Percentiles rank a stretch among this genome's conserved stretches.
Conservation (phyloP, 352 stramenopile species). For the Halophytophthora polymorphica region DNA sequence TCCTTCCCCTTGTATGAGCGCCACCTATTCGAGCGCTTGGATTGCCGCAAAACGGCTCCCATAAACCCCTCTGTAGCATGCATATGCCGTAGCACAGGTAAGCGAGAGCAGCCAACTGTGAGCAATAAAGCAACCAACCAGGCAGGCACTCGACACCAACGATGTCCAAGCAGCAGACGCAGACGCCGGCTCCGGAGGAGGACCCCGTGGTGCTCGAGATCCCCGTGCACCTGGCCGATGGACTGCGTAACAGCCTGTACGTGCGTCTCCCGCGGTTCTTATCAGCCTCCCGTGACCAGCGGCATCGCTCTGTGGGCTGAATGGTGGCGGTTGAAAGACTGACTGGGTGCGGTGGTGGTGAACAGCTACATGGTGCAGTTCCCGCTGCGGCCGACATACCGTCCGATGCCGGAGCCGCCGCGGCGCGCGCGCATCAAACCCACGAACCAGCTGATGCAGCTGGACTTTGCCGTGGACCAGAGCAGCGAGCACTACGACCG, state of each 20-base stretch:
- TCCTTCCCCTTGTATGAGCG: too few relatives aligned
- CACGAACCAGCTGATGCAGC: slow-evolving; percentile 67
- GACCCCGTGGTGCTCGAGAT: slow-evolving; percentile 84
- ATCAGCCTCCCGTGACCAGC: too few relatives aligned
- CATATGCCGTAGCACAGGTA: too few relatives aligned
- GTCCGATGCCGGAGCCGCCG: slow-evolving; percentile 61
- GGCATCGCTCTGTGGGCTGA: too few relatives aligned
- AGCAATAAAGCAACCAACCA: too few relatives aligned
- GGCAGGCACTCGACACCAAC: too few relatives aligned
- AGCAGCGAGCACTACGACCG: slow-evolving; percentile 71
- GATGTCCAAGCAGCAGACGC: slow-evolving; percentile 12
- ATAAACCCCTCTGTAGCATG: too few relatives aligned
- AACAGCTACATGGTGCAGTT: slow-evolving; percentile 77
- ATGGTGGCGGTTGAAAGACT: background rate
- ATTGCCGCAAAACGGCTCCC: too few relatives aligned
- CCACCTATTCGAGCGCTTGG: too few relatives aligned
- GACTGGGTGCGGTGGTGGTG: slow-evolving; percentile 8
- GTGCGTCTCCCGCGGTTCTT: slow-evolving; percentile 10
- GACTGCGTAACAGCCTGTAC: slow-evolving; percentile 66
- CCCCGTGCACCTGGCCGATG: slow-evolving; percentile 74
- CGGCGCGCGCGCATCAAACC: slow-evolving; percentile 67
- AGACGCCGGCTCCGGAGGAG: slow-evolving; percentile 42
- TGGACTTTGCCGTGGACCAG: slow-evolving; percentile 76
- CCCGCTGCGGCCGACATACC: slow-evolving; percentile 73
- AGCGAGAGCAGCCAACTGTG: too few relatives aligned